A percentile compares a stretch with the other conserved stretches of the same genome.
Conservation (phyloP, 2,329 filamentous ascomycete species). For the Epichloe hybrida region DNA sequence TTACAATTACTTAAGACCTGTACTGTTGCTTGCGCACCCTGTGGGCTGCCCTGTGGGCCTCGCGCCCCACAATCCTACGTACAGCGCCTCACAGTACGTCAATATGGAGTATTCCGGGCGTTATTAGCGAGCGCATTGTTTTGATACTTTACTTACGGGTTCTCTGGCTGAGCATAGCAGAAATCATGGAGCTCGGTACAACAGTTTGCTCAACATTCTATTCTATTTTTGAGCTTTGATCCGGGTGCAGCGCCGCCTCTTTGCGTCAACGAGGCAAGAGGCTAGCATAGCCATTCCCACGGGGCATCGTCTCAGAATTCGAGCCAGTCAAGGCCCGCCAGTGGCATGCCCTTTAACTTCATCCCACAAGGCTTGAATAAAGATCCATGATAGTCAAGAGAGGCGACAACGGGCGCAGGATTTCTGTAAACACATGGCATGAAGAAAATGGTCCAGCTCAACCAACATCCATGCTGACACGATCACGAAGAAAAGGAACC, state of each 20-base stretch:
- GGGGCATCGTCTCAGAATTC: slow-evolving; percentile 1
- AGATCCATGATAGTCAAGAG: too few species aligned
- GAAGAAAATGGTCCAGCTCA: too few species aligned
- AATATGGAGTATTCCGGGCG: neutral
- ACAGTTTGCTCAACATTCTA: neutral
- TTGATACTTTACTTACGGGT: neutral
- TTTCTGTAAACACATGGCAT: too few species aligned
- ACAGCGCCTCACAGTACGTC: too few species aligned
- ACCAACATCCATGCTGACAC: too few species aligned
- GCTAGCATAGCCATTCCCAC: neutral
- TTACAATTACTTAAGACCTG: too few species aligned
- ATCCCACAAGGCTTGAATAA: neutral
- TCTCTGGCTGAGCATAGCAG: neutral
- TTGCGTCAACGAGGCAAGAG: neutral
- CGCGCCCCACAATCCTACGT: too few species aligned
- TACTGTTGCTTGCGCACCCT: too few species aligned
- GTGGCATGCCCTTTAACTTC: neutral
- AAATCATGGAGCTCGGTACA: slow-evolving; percentile 1
- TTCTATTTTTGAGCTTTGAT: neutral
- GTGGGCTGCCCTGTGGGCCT: too few species aligned
- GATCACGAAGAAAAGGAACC: too few species aligned
- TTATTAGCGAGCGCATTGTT: neutral
- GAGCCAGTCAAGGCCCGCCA: neutral
- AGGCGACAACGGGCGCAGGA: too few species aligned
- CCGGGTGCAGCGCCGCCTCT: neutral